These are phyloP conservation scores for Diutina sp. DNA, from an alignment of 1,139 yeast genomes.

Conservation along the genomic window DNA sequence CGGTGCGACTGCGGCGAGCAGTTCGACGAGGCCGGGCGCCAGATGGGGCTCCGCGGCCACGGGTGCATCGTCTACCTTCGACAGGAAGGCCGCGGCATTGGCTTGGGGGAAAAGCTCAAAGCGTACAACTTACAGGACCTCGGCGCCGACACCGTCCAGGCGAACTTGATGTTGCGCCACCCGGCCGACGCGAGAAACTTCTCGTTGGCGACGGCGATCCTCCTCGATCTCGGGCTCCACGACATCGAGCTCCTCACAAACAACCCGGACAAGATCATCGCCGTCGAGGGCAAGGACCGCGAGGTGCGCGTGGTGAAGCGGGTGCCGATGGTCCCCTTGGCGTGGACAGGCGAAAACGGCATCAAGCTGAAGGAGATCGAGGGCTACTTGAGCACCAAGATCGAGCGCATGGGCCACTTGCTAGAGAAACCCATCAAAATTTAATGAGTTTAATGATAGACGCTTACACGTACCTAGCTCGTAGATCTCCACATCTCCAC, in stretches of 20 bases:
- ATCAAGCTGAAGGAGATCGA: conserved; percentile 79
- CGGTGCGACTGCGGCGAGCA: conserved; percentile 99
- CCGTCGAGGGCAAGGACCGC: conserved; percentile 77
- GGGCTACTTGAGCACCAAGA: conserved; percentile 84
- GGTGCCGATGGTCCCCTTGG: conserved; percentile 92
- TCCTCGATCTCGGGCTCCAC: conserved; percentile 65
- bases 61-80: conserved; percentile 94
- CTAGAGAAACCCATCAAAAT: conserved; percentile 40
- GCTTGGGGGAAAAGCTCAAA: conserved; percentile 89
- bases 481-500: too few relatives aligned
- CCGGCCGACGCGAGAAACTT: conserved; percentile 96
- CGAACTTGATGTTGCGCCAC: conserved; percentile 81
- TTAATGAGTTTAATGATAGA: background rate
- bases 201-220: conserved; percentile 85
- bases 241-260: conserved; percentile 77
- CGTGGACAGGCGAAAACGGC: conserved; percentile 64
- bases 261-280: conserved; percentile 91
- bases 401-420: conserved; percentile 95
- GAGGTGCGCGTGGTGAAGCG: conserved; percentile 67
- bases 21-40: conserved; percentile 91
- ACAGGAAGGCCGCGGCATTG: conserved; percentile 98
- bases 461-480: background rate
- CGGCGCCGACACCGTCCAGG: conserved; percentile 98
- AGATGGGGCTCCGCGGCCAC: conserved; percentile 76
- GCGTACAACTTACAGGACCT: conserved; percentile 95